Base-by-base conservation (phyloP, 176 grass and related monocot species). In the Cenchrus fungigraminus region DNA sequence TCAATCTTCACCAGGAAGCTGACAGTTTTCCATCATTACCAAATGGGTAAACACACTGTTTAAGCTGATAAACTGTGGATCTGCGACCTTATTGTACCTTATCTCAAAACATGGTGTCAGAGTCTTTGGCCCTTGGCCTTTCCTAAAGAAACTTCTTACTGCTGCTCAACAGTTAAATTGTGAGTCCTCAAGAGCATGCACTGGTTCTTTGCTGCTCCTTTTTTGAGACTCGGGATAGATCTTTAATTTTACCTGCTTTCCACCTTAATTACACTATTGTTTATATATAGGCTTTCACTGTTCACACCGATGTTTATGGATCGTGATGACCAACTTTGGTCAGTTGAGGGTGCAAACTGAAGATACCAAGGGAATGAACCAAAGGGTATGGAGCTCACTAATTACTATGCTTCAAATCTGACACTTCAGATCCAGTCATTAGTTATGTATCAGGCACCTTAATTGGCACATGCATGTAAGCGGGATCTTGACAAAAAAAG, bases 21-120 rank as follows among this genome's bases (percentile, higher is more conserved):
- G 31, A 44, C 77, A 65, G 15, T 57, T 86, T 65, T 66, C n/a
- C 29, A 73, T 43, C 29, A 73, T 43, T 32, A 57, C 58, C n/a
- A 44, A 56, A 64, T 67, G 66, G 59, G 67, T 10, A 75, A 75
- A 74, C 25, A 40, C 3, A 37, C 28, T 56, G 28, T 75, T 81
- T 45, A 81, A 55, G 12, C 22, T 29, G 43, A 56, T 58, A 87
- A 31, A 75, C 12, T 19, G 25, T 60, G 62, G 42, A 51, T 42
- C 37, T 19, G n/a, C 28, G 54, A 17, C 31, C 17, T 50, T 74
- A 49, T 74, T 49, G 57, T 75, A 67, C 34, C 70, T 56, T 82
- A 80, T 86, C 32, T 73, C 10, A 10, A 56, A 73, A 73, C 68
- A 83, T 4, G 28, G 55, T 76, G 62, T 53, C 79, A 82, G 84